Conservation (phyloP, 202 grass and related monocot species). For the Panicum hallii region DNA sequence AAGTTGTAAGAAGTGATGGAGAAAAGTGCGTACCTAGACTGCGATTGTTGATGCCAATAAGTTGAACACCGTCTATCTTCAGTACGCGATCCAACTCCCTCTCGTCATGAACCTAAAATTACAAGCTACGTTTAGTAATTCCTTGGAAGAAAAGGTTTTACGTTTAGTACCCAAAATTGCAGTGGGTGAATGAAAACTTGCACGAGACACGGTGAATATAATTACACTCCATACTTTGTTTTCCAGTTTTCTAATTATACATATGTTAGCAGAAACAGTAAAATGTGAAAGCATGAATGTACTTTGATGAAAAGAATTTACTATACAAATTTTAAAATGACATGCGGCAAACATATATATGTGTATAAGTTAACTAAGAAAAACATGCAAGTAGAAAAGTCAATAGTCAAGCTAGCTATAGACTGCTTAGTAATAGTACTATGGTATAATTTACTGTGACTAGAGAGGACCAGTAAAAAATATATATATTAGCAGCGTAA, state of each 20-base stretch:
- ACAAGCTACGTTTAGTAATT: neutral
- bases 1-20: conserved; percentile 11
- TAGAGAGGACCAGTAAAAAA: no score
- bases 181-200: neutral
- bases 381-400: no score
- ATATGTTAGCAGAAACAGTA: neutral
- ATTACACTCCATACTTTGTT: neutral
- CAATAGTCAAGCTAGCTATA: no score
- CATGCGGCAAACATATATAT: no score
- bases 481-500: no score
- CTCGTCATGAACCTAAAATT: conserved; percentile 73
- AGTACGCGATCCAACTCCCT: conserved; percentile 82
- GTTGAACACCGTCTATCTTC: conserved; percentile 71
- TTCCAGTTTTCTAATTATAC: neutral
- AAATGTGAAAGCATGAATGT: neutral
- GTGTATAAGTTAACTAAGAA: no score
- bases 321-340: no score
- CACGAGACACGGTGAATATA: no score
- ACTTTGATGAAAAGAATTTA: neutral
- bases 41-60: conserved; percentile 94
- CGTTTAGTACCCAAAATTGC: neutral
- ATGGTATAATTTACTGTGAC: no score
- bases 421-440: no score
- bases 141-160: neutral
- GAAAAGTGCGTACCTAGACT: conserved; percentile 70